Evolutionary conservation across 176 grass and related monocot genomes (phyloP).

Genomic region (Musa troglodytarum): DNA sequence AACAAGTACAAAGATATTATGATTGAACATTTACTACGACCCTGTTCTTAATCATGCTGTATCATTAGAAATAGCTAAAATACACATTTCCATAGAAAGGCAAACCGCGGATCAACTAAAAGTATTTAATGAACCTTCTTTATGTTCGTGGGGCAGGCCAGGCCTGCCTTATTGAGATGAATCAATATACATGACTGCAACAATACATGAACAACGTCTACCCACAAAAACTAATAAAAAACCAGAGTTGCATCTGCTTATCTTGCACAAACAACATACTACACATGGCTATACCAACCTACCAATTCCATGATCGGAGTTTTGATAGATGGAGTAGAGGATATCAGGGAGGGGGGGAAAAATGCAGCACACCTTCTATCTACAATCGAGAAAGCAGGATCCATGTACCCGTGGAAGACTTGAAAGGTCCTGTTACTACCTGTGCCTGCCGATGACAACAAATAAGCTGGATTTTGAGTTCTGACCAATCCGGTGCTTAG

Average conservation of each 20-base stretch:
- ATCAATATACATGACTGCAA: constrained; percentile 5
- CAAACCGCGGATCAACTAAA: background rate
- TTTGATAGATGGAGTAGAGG: background rate
- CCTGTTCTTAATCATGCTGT: background rate
- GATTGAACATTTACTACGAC: background rate
- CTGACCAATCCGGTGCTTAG: background rate
- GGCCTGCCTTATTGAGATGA: constrained; percentile 5
- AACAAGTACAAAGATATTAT: too few species aligned
- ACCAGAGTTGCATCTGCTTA: background rate
- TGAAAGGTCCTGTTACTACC: background rate
- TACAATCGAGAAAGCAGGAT: background rate
- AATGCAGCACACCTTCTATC: constrained; percentile 8
- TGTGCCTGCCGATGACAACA: background rate
- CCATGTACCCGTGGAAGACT: too few species aligned
- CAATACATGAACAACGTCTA: background rate
- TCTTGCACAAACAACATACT: constrained; percentile 13
- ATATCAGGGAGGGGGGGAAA: background rate
- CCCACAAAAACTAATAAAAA: background rate
- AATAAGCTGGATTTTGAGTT: background rate
- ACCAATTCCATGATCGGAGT: background rate
- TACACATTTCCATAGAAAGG: background rate
- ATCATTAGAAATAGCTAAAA: background rate
- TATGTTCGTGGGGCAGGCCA: background rate
- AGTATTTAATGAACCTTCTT: background rate
- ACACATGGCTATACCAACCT: background rate